A percentile compares a stretch with the other conserved stretches of the same genome.
Evolutionary conservation across 768 basidiomycete genomes (phyloP).

Genomic region (Daedaleopsis nitida): DNA sequence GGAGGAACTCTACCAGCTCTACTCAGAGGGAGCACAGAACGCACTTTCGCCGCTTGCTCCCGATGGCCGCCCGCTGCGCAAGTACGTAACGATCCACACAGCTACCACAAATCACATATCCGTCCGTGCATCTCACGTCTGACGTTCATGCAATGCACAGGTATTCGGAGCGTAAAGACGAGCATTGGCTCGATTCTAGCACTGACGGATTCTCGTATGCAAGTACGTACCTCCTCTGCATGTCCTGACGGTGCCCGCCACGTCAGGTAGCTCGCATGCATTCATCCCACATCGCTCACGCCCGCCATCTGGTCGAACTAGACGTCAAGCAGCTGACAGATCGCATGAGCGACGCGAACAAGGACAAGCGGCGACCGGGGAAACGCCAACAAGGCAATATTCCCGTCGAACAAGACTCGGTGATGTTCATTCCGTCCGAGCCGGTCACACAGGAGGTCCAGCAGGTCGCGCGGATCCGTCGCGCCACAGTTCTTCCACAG

Average conservation of each 20-base stretch:
- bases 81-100: constrained; percentile 41
- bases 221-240: constrained; percentile 38
- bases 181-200: constrained; percentile 66
- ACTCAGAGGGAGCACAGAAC: constrained; percentile 42
- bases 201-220: constrained; percentile 57
- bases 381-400: constrained; percentile 2
- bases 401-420: constrained; percentile 5
- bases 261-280: background rate
- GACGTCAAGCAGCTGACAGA: constrained; percentile 18
- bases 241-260: background rate
- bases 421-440: constrained; percentile 37
- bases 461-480: constrained; percentile 44
- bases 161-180: constrained; percentile 56
- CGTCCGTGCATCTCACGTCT: constrained; percentile 5
- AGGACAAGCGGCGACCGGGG: constrained; percentile 11
- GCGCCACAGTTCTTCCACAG: constrained; percentile 38
- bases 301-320: background rate
- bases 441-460: constrained; percentile 38
- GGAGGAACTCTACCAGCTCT: constrained; percentile 47
- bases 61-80: constrained; percentile 63
- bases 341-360: constrained; percentile 15
- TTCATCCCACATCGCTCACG: background rate
- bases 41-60: constrained; percentile 59
- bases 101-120: background rate
- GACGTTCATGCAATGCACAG: constrained; percentile 30